Base-by-base conservation (phyloP, 345 rosid genomes). In the Camelina sativa region DNA sequence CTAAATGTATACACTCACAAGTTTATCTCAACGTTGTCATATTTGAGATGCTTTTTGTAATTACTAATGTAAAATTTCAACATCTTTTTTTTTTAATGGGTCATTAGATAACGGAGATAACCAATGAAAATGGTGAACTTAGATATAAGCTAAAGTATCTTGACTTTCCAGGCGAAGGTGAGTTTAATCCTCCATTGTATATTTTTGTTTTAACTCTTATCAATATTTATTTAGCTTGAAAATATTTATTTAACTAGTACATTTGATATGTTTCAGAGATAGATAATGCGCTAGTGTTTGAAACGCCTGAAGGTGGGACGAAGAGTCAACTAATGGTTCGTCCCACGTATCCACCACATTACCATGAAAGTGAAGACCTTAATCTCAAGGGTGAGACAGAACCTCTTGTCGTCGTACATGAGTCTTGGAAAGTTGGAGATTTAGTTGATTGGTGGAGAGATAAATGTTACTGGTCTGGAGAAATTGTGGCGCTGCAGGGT, bases 391-490 rank as follows among this genome's bases (percentile, higher is more conserved):
- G 3, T n/a, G 30, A 62, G 20, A n/a, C 8, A 11, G 75, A 47
- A 54, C 58, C 79, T 20, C 63, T 69, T 35, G 5, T 69, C 3
- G 65, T 62, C 1, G 35, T 30, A 62, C 52, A 62, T 62, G 59
- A 22, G 38, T 34, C 69, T 16, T 76, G 66, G 71, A 48, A 57
- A 40, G 80, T 56, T 13, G 71, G 80, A 11, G 80, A 76, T 44
- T 41, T 70, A 4, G 76, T 76, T 17, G 76, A 76, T 47, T 70
- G 80, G 80, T 7, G 25, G 8, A n/a, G 2, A n/a, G 54, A 70
- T 9, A 51, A 1, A 1, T 56, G 66, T 38, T 70, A 2, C 19
- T 70, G 80, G 80, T 44, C 66, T 37, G 80, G 60, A 13, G 65
- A 4, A 38, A 43, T 76, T 56, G 2, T 70, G 15, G 23, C 9